These are phyloP conservation scores for Sugiyamaella boreocaroliniensis DNA, from an alignment of 805 yeast species.

Conservation along the genomic window DNA sequence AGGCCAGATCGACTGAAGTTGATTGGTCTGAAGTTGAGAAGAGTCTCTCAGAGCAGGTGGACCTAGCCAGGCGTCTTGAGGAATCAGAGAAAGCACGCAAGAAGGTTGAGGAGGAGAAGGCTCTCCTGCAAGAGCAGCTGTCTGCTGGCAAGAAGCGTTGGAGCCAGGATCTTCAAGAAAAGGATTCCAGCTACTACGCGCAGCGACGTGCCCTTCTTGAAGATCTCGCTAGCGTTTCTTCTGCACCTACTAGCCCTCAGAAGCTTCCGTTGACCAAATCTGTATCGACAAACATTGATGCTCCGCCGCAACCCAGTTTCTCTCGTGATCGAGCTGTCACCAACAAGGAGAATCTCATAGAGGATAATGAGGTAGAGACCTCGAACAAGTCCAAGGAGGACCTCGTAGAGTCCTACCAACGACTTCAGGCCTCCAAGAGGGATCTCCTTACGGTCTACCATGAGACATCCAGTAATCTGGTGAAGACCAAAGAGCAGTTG, in stretches of 20 bases:
- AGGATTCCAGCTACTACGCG: constrained; percentile 20
- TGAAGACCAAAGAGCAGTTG: constrained; percentile 19
- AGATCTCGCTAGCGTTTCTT: constrained; percentile 16
- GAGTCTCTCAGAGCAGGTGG: constrained; percentile 35
- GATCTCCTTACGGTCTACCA: constrained; percentile 23
- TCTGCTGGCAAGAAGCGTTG: constrained; percentile 23
- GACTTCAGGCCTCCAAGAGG: constrained; percentile 16
- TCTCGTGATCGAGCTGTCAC: constrained; percentile 4
- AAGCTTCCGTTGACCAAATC: constrained; percentile 13
- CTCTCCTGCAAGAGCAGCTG: constrained; percentile 21
- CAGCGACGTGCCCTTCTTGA: constrained; percentile 17
- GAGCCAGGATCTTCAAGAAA: constrained; percentile 20
- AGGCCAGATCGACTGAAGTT: constrained; percentile 14
- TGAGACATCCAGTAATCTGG: constrained; percentile 23
- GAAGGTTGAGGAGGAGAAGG: constrained; percentile 19
- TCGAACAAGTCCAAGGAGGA: constrained; percentile 12
- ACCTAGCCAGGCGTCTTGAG: constrained; percentile 24
- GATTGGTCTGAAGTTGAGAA: constrained; percentile 27
- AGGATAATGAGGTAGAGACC: constrained; percentile 3
- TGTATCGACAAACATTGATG: not conserved
- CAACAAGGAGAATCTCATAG: constrained; percentile 13
- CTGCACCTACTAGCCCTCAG: constrained; percentile 14
- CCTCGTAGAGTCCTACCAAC: constrained; percentile 13
- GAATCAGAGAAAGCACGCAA: constrained; percentile 27
- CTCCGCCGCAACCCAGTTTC: not conserved